These are phyloP conservation scores for Fusarium piperis DNA, from an alignment of 2,329 filamentous ascomycete genomes.

Conservation along the genomic window DNA sequence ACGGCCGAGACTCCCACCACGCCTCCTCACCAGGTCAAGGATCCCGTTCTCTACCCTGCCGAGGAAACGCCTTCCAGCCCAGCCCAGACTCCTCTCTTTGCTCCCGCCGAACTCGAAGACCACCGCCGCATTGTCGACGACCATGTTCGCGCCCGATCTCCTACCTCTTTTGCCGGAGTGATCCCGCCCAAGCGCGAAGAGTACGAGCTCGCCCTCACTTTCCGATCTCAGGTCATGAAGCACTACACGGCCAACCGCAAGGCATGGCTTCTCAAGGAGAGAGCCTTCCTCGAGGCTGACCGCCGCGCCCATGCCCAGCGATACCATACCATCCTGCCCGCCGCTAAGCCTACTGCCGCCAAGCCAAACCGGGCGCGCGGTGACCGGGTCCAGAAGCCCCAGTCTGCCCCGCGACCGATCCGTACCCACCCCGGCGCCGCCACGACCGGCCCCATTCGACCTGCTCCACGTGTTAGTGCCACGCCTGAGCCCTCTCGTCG, in stretches of 20 bases:
- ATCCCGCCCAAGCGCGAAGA: slow-evolving; percentile 62
- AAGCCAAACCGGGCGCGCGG: slow-evolving; percentile 44
- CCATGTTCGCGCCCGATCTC: slow-evolving; percentile 58
- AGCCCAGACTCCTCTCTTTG: slow-evolving; percentile 62
- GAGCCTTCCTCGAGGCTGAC: slow-evolving; percentile 59
- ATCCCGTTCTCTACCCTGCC: slow-evolving; percentile 67
- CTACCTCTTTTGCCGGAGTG: slow-evolving; percentile 54
- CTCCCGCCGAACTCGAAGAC: slow-evolving; percentile 51
- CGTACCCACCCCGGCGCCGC: slow-evolving; percentile 41
- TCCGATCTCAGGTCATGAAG: slow-evolving; percentile 63
- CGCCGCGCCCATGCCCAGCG: slow-evolving; percentile 53
- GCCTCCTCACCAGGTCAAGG: slow-evolving; percentile 51
- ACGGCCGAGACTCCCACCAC: slow-evolving; percentile 44
- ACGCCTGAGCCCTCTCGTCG: slow-evolving; percentile 63
- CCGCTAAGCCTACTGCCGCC: slow-evolving; percentile 48
- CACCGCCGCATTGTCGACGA: slow-evolving; percentile 60
- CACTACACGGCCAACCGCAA: slow-evolving; percentile 55
- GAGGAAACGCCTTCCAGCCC: slow-evolving; percentile 53
- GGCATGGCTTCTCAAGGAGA: slow-evolving; percentile 62
- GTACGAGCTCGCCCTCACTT: slow-evolving; percentile 63
- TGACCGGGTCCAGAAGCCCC: slow-evolving; percentile 51
- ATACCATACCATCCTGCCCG: slow-evolving; percentile 54
- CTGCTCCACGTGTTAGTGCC: slow-evolving; percentile 51
- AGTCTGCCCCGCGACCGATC: slow-evolving; percentile 48
- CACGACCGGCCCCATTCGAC: slow-evolving; percentile 42